These are phyloP conservation scores for Carex cristatella DNA, from an alignment of 176 grass and related monocot species.

Conservation along the genomic window DNA sequence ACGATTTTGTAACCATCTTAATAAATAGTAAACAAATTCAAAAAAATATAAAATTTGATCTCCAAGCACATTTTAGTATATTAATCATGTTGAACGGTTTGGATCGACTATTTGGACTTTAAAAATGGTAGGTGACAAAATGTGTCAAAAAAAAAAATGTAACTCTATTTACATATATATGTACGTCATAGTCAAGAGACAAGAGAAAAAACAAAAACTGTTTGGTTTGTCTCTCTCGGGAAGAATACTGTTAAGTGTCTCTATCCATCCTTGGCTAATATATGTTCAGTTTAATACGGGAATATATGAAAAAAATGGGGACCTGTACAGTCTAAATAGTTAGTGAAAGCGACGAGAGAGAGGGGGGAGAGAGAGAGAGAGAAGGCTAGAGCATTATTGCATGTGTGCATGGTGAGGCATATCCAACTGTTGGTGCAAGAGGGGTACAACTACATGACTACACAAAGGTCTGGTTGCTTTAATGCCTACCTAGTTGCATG, in stretches of 20 bases:
- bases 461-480: conserved; percentile 1
- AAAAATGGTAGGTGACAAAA: too few relatives aligned
- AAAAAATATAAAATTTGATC: too few relatives aligned
- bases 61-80: too few relatives aligned
- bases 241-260: conserved; percentile 22
- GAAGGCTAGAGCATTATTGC: not conserved
- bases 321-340: conserved; percentile 8
- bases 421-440: conserved; percentile 15
- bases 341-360: conserved; percentile 2
- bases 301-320: not conserved
- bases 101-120: too few relatives aligned
- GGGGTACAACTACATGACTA: conserved; percentile 12
- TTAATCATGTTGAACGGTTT: too few relatives aligned
- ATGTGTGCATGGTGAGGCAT: conserved; percentile 12
- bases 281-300: conserved; percentile 8
- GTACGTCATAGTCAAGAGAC: not conserved
- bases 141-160: too few relatives aligned
- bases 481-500: not conserved
- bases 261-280: conserved; percentile 14
- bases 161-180: too few relatives aligned
- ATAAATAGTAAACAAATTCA: too few relatives aligned
- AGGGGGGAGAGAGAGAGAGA: not conserved
- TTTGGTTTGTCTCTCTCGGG: conserved; percentile 14
- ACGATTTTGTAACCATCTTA: too few relatives aligned
- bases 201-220: conserved; percentile 12